Evolutionary conservation across 306 rosid genomes (phyloP).

Genomic region (Cicer bijugum): DNA sequence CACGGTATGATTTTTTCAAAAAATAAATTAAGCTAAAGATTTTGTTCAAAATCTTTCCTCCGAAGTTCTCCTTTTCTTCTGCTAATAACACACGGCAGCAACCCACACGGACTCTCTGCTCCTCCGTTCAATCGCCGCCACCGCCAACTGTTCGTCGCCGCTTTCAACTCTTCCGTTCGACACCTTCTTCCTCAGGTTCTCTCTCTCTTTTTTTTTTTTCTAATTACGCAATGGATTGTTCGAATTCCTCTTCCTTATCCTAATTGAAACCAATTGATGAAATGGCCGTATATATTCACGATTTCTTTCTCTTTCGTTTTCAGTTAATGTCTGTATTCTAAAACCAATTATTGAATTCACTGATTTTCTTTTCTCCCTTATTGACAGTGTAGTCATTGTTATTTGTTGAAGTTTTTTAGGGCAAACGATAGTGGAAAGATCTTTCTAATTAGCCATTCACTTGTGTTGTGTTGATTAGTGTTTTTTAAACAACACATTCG

Average conservation of each 20-base stretch:
- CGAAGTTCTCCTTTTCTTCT: neutral
- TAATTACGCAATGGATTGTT: neutral
- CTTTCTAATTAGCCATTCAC: neutral
- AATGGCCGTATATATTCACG: neutral
- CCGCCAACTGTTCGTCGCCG: constrained; percentile 7
- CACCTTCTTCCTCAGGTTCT: constrained; percentile 31
- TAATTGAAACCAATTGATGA: neutral
- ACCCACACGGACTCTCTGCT: constrained; percentile 9
- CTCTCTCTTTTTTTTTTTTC: constrained; percentile 14
- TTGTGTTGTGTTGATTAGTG: neutral
- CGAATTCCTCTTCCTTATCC: constrained; percentile 12
- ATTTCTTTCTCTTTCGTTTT: constrained; percentile 15
- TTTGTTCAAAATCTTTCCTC: too few species aligned
- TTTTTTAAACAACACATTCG: neutral
- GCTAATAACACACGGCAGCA: constrained; percentile 21
- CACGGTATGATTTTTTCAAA: too few species aligned
- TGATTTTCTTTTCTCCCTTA: neutral
- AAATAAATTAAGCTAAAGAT: too few species aligned
- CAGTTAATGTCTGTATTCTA: neutral
- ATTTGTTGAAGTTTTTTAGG: neutral
- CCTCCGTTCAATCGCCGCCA: constrained; percentile 39
- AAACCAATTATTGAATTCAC: constrained; percentile 18
- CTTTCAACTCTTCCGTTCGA: neutral
- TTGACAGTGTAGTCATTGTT: neutral
- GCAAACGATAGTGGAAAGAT: neutral